Conservation (phyloP, 2,329 filamentous ascomycete species). For the Neopestalotiopsis sp. region DNA sequence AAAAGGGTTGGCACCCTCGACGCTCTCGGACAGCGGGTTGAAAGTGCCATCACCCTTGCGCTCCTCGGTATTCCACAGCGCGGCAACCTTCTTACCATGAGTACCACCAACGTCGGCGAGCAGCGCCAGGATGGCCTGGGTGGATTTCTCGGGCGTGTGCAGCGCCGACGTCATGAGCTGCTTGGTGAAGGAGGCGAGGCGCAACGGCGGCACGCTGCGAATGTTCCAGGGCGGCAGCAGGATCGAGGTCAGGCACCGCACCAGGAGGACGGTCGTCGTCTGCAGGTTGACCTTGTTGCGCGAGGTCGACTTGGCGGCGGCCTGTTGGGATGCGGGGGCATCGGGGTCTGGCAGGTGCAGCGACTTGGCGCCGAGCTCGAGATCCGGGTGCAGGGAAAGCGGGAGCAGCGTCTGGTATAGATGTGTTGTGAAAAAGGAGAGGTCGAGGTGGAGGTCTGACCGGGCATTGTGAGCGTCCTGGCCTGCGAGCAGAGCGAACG, state of each 20-base stretch:
- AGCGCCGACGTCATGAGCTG: slow-evolving; percentile 82
- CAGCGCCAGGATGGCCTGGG: slow-evolving; percentile 78
- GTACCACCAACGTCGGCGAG: slow-evolving; percentile 79
- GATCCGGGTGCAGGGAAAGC: slow-evolving; percentile 80
- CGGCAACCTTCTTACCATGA: slow-evolving; percentile 80
- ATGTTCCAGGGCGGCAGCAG: slow-evolving; percentile 78
- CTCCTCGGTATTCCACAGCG: slow-evolving; percentile 96
- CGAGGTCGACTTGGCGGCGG: slow-evolving; percentile 46
- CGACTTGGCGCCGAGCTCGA: slow-evolving; percentile 80
- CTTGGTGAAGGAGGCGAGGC: slow-evolving; percentile 92
- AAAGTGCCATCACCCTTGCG: slow-evolving; percentile 88
- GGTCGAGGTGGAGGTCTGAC: slow-evolving; percentile 81
- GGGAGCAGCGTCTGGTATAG: slow-evolving; percentile 86
- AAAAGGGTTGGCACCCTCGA: slow-evolving; percentile 90
- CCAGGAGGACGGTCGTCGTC: slow-evolving; percentile 89
- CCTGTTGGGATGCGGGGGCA: slow-evolving; percentile 37
- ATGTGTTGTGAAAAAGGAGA: slow-evolving; percentile 93
- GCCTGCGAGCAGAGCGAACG: slow-evolving; percentile 92
- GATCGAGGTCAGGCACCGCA: slow-evolving; percentile 82
- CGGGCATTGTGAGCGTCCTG: slow-evolving; percentile 90
- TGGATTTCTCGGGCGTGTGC: slow-evolving; percentile 89
- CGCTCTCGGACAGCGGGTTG: slow-evolving; percentile 71
- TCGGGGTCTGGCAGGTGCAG: slow-evolving; percentile 73
- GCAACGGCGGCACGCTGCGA: slow-evolving; percentile 76
- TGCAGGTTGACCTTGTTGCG: slow-evolving; percentile 85